phyloP scores from a whole-genome alignment of 2,329 filamentous ascomycete genomes.

The Keithomyces neogunnii region DNA sequence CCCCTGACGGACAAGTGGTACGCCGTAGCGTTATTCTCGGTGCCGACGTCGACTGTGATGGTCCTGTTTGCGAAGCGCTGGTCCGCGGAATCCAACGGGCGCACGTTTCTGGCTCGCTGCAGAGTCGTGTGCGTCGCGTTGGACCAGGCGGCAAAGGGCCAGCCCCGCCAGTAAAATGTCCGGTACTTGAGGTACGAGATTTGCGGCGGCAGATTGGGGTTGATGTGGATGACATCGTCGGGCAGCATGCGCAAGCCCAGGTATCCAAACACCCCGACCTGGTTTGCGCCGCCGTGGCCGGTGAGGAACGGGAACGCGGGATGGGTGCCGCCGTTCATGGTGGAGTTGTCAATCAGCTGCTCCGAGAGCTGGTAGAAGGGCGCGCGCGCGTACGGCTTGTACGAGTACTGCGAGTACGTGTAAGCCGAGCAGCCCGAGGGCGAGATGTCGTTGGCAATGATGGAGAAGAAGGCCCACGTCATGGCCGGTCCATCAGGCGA shows the following conservation, averaged over 20 bases:
- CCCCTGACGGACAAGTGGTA: slow-evolving; percentile 40
- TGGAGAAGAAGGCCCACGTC: slow-evolving; percentile 64
- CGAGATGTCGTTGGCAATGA: slow-evolving; percentile 57
- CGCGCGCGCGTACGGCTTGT: slow-evolving; percentile 52
- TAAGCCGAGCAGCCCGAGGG: slow-evolving; percentile 59
- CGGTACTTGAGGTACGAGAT: slow-evolving; percentile 38
- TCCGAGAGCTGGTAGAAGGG: slow-evolving; percentile 67
- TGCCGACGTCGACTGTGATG: slow-evolving; percentile 52
- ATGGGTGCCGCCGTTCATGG: slow-evolving; percentile 38
- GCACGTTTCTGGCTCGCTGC: slow-evolving; percentile 13
- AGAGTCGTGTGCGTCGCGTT: slow-evolving; percentile 17
- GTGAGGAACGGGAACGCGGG: slow-evolving; percentile 66
- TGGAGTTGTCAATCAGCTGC: slow-evolving; percentile 54
- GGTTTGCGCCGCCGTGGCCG: slow-evolving; percentile 61
- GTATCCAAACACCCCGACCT: slow-evolving; percentile 59
- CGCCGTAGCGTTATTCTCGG: slow-evolving; percentile 23
- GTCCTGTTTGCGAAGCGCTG: slow-evolving; percentile 39
- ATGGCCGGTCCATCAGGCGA: slow-evolving; percentile 57
- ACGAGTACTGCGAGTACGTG: slow-evolving; percentile 57
- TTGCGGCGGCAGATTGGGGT: slow-evolving; percentile 52
- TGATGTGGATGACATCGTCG: slow-evolving; percentile 46
- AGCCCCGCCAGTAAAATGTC: slow-evolving; percentile 21
- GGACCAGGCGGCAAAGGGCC: slow-evolving; percentile 14
- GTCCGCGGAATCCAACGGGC: slow-evolving; percentile 42
- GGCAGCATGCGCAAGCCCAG: slow-evolving; percentile 53